Evolutionary conservation across 1,284 basidiomycete genomes (phyloP).

Genomic region (Cutaneotrichosporon arboriforme): DNA sequence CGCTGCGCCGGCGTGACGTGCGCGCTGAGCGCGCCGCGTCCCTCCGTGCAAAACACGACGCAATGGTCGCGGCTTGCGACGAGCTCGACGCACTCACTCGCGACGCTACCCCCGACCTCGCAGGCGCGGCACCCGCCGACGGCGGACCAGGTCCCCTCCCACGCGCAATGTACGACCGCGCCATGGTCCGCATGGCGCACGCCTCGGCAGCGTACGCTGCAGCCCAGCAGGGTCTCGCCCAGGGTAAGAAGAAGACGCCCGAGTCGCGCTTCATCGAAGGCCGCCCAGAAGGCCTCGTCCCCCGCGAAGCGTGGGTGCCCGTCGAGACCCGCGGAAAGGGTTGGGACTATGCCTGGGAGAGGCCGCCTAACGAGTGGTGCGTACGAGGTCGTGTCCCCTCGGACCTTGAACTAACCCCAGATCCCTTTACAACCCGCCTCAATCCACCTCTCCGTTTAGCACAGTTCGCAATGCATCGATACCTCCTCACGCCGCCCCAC

Average conservation of each 20-base stretch:
- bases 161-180: slow-evolving; percentile 59
- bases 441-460: neutral
- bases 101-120: neutral
- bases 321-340: slow-evolving; percentile 43
- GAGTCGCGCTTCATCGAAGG: slow-evolving; percentile 67
- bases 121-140: neutral
- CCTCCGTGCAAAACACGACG: slow-evolving; percentile 64
- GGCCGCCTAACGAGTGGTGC: slow-evolving; percentile 25
- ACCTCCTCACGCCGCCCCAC: slow-evolving; percentile 4
- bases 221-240: slow-evolving; percentile 14
- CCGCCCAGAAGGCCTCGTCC: slow-evolving; percentile 74
- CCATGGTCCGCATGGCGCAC: slow-evolving; percentile 62
- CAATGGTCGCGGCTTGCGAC: slow-evolving; percentile 74
- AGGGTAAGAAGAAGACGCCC: slow-evolving; percentile 58
- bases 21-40: slow-evolving; percentile 64
- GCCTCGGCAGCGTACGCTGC: slow-evolving; percentile 26
- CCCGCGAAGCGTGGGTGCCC: slow-evolving; percentile 51
- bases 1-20: slow-evolving; percentile 68
- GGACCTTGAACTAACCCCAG: neutral
- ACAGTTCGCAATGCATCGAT: slow-evolving; percentile 10
- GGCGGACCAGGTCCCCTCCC: slow-evolving; percentile 9
- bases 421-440: neutral
- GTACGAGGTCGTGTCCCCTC: no score
- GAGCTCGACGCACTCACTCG: slow-evolving; percentile 57
- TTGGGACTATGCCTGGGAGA: slow-evolving; percentile 46